phyloP scores from a whole-genome alignment of 2,329 filamentous ascomycete species.

The Nothopassalora personata region DNA sequence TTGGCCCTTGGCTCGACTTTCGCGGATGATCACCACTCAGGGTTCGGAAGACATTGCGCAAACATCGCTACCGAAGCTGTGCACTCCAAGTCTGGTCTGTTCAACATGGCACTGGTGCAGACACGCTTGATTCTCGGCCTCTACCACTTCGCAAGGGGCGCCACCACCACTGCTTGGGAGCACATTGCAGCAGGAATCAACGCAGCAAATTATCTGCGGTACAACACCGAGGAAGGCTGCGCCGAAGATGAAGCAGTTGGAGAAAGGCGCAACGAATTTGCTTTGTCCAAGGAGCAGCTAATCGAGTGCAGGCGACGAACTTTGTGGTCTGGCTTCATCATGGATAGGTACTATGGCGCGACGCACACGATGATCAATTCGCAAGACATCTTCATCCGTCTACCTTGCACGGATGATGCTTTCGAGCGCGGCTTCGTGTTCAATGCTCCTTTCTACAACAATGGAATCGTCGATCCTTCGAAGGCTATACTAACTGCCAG shows the following conservation, averaged over 20 bases:
- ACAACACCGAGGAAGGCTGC: conserved; percentile 54
- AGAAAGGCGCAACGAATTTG: conserved; percentile 21
- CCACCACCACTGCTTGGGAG: conserved; percentile 58
- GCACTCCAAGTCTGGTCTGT: conserved; percentile 46
- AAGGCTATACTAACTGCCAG: conserved; percentile 33
- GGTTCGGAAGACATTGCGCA: conserved; percentile 44
- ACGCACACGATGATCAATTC: conserved; percentile 52
- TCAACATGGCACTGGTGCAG: conserved; percentile 62
- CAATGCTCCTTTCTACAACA: conserved; percentile 57
- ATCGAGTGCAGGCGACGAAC: conserved; percentile 64
- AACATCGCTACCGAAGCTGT: conserved; percentile 55
- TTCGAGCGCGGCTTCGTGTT: conserved; percentile 59
- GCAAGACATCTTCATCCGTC: conserved; percentile 61
- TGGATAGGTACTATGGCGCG: conserved; percentile 59
- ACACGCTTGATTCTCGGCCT: conserved; percentile 61
- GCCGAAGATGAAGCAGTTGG: conserved; percentile 9
- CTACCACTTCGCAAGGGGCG: conserved; percentile 59
- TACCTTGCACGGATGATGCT: conserved; percentile 56
- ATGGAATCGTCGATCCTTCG: conserved; percentile 40
- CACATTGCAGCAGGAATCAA: conserved; percentile 59
- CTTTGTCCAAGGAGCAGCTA: conserved; percentile 37
- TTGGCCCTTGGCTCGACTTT: conserved; percentile 55
- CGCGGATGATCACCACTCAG: conserved; percentile 42
- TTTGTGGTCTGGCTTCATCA: conserved; percentile 65
- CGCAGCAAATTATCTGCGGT: conserved; percentile 51